Conservation (phyloP, 148 eudicot genomes). For the Cornus suecica region DNA sequence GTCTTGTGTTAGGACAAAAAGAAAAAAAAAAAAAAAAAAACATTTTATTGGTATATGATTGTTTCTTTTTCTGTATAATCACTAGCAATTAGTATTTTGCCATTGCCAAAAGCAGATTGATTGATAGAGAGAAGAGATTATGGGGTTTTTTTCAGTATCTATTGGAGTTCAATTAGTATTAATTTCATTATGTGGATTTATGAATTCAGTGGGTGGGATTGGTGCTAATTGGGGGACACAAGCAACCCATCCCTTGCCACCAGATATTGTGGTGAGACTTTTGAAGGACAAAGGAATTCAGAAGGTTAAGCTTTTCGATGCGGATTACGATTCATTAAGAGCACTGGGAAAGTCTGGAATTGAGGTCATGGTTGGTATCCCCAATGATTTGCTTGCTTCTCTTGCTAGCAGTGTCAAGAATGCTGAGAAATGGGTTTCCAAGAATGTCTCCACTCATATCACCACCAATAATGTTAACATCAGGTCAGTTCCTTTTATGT, state of each 20-base stretch:
- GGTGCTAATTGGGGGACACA: conserved; percentile 91
- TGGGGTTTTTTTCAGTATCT: conserved; percentile 10
- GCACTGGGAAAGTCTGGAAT: conserved; percentile 69
- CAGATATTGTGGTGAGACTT: conserved; percentile 66
- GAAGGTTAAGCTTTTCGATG: conserved; percentile 90
- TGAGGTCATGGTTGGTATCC: conserved; percentile 98
- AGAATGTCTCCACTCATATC: conserved; percentile 72
- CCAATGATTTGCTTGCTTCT: conserved; percentile 78
- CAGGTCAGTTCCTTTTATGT: conserved; percentile 61
- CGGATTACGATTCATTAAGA: conserved; percentile 62
- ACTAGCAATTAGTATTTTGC: too few species aligned
- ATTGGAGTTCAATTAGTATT: conserved; percentile 18
- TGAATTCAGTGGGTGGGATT: conserved; percentile 43
- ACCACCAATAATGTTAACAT: conserved; percentile 55
- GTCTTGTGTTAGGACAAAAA: background rate
- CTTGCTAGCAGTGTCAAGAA: conserved; percentile 70
- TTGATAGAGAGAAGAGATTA: background rate
- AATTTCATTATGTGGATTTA: conserved; percentile 12
- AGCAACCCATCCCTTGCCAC: conserved; percentile 65
- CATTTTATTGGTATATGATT: background rate
- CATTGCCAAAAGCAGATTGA: conserved; percentile 17
- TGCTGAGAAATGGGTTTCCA: conserved; percentile 88
- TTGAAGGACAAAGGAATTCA: conserved; percentile 72
- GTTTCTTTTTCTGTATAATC: background rate
- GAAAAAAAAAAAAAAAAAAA: background rate